These are phyloP conservation scores for Phialophora tarda DNA, from an alignment of 2,329 filamentous ascomycete genomes.

Conservation along the genomic window DNA sequence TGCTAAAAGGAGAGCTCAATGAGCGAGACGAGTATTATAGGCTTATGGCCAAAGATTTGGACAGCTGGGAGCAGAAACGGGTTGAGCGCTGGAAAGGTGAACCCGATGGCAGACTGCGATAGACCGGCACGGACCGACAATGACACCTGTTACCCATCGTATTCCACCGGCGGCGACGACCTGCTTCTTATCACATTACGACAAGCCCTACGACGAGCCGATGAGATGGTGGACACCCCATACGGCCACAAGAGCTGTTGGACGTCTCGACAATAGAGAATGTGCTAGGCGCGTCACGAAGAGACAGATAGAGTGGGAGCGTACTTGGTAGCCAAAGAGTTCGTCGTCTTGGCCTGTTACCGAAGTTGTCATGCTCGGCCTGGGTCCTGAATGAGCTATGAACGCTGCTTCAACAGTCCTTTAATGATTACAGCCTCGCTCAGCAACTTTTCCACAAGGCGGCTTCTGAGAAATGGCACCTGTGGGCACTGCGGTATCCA, in stretches of 20 bases:
- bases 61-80: constrained; percentile 96
- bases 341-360: background rate
- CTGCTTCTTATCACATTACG: background rate
- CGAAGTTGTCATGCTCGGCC: background rate
- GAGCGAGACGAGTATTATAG: constrained; percentile 59
- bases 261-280: background rate
- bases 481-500: background rate
- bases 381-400: background rate
- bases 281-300: background rate
- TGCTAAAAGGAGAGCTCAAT: constrained; percentile 35
- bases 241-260: background rate
- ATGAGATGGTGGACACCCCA: background rate
- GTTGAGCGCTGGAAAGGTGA: constrained; percentile 90
- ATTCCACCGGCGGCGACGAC: background rate
- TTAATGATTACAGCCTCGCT: background rate
- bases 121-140: background rate
- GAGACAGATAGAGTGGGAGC: background rate
- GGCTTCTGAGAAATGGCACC: background rate
- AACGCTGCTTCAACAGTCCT: background rate
- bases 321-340: background rate
- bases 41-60: constrained; percentile 84
- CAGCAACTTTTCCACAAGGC: background rate
- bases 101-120: constrained; percentile 77
- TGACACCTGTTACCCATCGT: background rate
- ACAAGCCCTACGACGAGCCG: background rate